Evolutionary conservation across 2,329 filamentous ascomycete species (phyloP).

Genomic region (Exophiala bonariae): DNA sequence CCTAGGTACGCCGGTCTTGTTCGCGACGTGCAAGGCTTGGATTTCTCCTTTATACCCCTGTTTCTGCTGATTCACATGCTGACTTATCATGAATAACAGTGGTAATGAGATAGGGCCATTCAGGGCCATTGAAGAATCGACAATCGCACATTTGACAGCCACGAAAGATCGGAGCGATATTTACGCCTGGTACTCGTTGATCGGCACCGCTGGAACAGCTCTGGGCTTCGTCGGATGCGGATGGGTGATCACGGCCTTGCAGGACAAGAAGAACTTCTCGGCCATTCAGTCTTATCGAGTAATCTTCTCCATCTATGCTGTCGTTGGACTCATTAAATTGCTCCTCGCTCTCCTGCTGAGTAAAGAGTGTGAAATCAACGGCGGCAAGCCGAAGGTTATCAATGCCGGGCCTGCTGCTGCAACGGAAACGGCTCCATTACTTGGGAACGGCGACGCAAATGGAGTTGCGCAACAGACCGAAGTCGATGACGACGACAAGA

Average conservation of each 20-base stretch:
- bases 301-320: slow-evolving; percentile 57
- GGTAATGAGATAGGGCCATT: slow-evolving; percentile 67
- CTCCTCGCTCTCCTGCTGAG: slow-evolving; percentile 49
- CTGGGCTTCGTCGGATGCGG: slow-evolving; percentile 55
- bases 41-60: too few relatives aligned
- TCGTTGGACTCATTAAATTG: slow-evolving; percentile 56
- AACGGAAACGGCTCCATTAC: slow-evolving; percentile 39
- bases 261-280: slow-evolving; percentile 46
- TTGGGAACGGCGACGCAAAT: slow-evolving; percentile 17
- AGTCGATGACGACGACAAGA: slow-evolving; percentile 14
- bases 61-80: slow-evolving; percentile 19
- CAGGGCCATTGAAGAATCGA: slow-evolving; percentile 59
- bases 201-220: slow-evolving; percentile 55
- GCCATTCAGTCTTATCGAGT: slow-evolving; percentile 55
- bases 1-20: slow-evolving; percentile 40
- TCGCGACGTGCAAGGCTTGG: too few relatives aligned
- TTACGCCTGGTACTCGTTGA: slow-evolving; percentile 43
- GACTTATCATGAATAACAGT: slow-evolving; percentile 37
- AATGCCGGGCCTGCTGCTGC: slow-evolving; percentile 31
- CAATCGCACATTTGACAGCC: slow-evolving; percentile 32
- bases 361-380: slow-evolving; percentile 49
- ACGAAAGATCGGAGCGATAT: slow-evolving; percentile 20
- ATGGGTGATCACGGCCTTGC: slow-evolving; percentile 51
- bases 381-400: slow-evolving; percentile 13
- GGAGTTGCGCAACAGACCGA: slow-evolving; percentile 10